Conservation (phyloP, 495 filamentous ascomycete genomes). For the Aspergillus campestris region DNA sequence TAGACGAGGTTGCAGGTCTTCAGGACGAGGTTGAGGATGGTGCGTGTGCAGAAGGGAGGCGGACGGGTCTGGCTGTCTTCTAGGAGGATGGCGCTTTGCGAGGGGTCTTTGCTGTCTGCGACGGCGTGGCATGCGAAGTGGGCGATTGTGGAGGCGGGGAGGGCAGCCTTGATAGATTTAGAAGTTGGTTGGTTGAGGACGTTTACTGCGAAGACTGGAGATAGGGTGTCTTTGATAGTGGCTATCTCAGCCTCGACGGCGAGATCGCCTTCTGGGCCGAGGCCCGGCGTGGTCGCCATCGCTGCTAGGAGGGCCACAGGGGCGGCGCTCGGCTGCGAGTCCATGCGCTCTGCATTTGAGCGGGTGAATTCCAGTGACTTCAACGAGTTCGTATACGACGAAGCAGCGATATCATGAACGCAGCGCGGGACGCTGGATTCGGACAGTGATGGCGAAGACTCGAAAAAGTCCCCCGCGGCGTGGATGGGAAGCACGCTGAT, state of each 20-base stretch:
- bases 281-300: conserved; percentile 7
- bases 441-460: background rate
- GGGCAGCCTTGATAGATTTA: background rate
- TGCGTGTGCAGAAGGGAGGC: conserved; percentile 4
- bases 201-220: background rate
- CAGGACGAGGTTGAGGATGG: conserved; percentile 5
- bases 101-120: conserved; percentile 9
- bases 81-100: conserved; percentile 7
- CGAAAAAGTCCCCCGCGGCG: conserved; percentile 4
- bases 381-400: conserved; percentile 9
- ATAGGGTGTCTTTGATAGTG: background rate
- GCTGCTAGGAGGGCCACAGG: conserved; percentile 2
- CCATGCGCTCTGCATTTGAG: background rate
- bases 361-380: conserved; percentile 3
- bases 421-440: background rate
- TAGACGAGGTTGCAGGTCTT: conserved; percentile 10
- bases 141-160: background rate
- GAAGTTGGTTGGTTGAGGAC: background rate
- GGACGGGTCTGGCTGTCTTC: conserved; percentile 6
- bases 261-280: conserved; percentile 4
- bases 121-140: conserved; percentile 13
- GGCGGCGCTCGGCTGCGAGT: background rate
- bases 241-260: conserved; percentile 3
- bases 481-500: conserved; percentile 8
- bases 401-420: conserved; percentile 5